A percentile compares a stretch with the other conserved stretches of the same genome.
phyloP scores from a whole-genome alignment of 441 rosid species.

The Eutrema salsugineum region DNA sequence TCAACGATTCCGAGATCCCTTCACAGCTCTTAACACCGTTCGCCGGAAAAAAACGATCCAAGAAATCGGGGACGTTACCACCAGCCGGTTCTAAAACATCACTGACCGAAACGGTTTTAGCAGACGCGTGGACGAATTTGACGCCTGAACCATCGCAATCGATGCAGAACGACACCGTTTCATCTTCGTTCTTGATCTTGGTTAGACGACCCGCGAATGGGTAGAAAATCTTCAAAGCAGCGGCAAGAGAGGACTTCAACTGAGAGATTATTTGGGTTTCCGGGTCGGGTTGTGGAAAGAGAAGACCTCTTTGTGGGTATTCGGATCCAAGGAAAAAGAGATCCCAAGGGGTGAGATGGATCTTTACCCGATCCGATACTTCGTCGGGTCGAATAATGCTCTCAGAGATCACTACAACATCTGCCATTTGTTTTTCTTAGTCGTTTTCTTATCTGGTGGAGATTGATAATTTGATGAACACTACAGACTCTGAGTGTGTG shows the following conservation, averaged over 20 bases:
- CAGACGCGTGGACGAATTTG: slow-evolving; percentile 29
- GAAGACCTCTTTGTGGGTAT: slow-evolving; percentile 35
- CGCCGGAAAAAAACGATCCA: slow-evolving; percentile 20
- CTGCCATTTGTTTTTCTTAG: slow-evolving; percentile 23
- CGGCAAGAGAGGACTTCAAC: slow-evolving; percentile 22
- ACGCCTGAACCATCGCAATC: slow-evolving; percentile 28
- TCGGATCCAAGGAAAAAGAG: slow-evolving; percentile 17
- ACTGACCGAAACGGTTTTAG: slow-evolving; percentile 10
- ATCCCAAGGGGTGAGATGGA: slow-evolving; percentile 37
- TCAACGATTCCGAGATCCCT: slow-evolving; percentile 29
- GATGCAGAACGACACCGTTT: slow-evolving; percentile 10
- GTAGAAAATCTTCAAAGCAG: slow-evolving; percentile 10
- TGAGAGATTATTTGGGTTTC: background rate
- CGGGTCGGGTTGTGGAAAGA: slow-evolving; percentile 30
- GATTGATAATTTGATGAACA: background rate
- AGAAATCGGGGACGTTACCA: slow-evolving; percentile 13
- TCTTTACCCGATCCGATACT: slow-evolving; percentile 14
- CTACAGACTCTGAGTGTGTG: background rate
- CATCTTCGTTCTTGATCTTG: background rate
- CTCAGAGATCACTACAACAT: slow-evolving; percentile 15
- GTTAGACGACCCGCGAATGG: slow-evolving; percentile 30
- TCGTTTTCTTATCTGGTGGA: no score
- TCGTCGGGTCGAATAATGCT: slow-evolving; percentile 20
- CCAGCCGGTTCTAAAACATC: slow-evolving; percentile 11
- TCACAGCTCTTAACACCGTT: slow-evolving; percentile 25